These are phyloP conservation scores for Dipodascus albidus DNA, from an alignment of 805 yeast genomes.

Conservation along the genomic window DNA sequence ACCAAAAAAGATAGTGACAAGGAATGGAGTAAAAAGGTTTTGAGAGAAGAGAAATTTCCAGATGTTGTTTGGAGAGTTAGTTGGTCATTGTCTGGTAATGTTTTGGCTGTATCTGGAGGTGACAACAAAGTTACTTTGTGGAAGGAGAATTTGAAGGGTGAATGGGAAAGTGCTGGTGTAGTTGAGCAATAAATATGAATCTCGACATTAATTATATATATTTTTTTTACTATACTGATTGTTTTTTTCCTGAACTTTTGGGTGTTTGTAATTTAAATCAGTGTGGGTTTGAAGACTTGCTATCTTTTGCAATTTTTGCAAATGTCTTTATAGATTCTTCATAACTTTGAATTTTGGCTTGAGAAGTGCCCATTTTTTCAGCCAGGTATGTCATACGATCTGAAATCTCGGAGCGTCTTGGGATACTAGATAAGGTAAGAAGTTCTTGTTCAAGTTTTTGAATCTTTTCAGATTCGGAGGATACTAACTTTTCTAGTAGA, in stretches of 20 bases:
- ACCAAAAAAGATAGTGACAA: conserved; percentile 53
- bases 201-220: background rate
- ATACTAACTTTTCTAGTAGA: conserved; percentile 42
- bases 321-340: conserved; percentile 27
- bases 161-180: conserved; percentile 97
- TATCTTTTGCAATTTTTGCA: background rate
- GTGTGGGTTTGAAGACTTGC: background rate
- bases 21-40: conserved; percentile 70
- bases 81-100: conserved; percentile 94
- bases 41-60: conserved; percentile 75
- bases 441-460: conserved; percentile 61
- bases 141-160: conserved; percentile 88
- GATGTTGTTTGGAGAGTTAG: conserved; percentile 98
- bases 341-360: conserved; percentile 35
- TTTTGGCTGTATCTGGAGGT: conserved; percentile 91
- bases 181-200: conserved; percentile 53
- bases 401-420: conserved; percentile 41
- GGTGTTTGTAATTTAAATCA: background rate
- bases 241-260: no score
- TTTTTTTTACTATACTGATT: background rate
- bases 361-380: conserved; percentile 53
- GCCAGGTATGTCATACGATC: conserved; percentile 57
- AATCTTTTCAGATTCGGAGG: conserved; percentile 52
- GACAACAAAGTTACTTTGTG: conserved; percentile 92
- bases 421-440: conserved; percentile 35